Percentiles rank a stretch among this genome's conserved stretches.
Evolutionary conservation across 306 rosid genomes (phyloP).

Genomic region (Cucumis melo): DNA sequence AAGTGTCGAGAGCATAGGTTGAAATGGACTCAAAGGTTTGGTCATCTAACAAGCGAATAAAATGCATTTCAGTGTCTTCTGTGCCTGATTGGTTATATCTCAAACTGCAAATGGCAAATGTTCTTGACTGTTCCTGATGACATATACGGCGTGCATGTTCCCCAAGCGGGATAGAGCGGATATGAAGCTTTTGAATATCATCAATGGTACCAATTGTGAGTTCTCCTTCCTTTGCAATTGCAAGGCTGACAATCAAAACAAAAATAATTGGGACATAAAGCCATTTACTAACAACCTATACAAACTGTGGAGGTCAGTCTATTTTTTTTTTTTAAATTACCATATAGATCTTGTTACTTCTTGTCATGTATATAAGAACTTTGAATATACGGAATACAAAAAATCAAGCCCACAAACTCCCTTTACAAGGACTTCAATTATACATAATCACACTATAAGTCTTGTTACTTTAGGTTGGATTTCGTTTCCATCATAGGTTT

Average conservation of each 20-base stretch:
- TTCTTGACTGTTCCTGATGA: slow-evolving; percentile 97
- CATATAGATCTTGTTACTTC: not conserved
- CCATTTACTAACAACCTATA: not conserved
- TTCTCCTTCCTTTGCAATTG: slow-evolving; percentile 96
- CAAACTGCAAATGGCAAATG: slow-evolving; percentile 76
- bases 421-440: too few relatives aligned
- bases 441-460: not conserved
- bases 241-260: slow-evolving; percentile 45
- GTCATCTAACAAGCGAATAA: slow-evolving; percentile 85
- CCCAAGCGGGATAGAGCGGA: slow-evolving; percentile 87
- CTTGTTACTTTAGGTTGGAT: not conserved
- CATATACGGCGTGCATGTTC: slow-evolving; percentile 91
- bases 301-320: not conserved
- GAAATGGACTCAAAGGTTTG: slow-evolving; percentile 87
- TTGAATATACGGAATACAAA: too few relatives aligned
- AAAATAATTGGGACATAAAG: not conserved
- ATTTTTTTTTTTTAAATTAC: not conserved
- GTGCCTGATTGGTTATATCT: slow-evolving; percentile 59
- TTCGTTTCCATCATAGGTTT: not conserved
- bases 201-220: slow-evolving; percentile 98
- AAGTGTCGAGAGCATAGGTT: slow-evolving; percentile 74
- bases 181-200: slow-evolving; percentile 97
- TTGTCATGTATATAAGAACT: too few relatives aligned
- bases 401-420: too few relatives aligned
- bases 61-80: slow-evolving; percentile 81